Base-by-base conservation (phyloP, 1,139 yeast genomes). In the Sugiyamaella paludigena region DNA sequence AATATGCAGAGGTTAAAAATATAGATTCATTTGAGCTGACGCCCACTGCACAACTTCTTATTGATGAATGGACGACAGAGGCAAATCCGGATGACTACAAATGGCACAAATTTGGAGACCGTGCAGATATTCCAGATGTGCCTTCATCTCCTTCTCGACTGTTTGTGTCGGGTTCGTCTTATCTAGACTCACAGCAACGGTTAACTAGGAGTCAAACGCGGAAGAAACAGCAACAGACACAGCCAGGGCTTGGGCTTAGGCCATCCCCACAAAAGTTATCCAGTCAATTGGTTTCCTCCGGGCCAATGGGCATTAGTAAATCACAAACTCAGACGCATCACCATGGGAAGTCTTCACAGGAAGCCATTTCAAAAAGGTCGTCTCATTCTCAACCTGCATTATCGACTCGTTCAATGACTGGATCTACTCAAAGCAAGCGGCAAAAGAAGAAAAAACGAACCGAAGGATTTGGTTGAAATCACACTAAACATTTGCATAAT, bases 61-160 rank as follows among this genome's bases (percentile, higher is more conserved):
- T 58, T 19, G 49, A 49, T 26, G 62, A 58, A 41, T 58, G 62
- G 62, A 44, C 46, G 7, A 19, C 43, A 6, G 58, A 47, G 2
- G 36, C 41, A 9, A 48, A 46, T 35, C 37, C 47, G 4, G 48
- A 43, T 16, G 45, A 47, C 9, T 58, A 58, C 44, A 36, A 44
- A 12, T 58, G 60, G 59, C 26, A 30, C 31, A 46, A 48, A 28
- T 49, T 58, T 37, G 61, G 58, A 6, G 40, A 35, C 8, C 26
- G 16, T 5, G 41, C 45, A 7, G 37, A 34, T 13, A 42, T 40
- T 24, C 16, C 6, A 7, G 41, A 42, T 15, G 31, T 15, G 10
- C 29, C 40, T 2, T 28, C 35, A 10, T 24, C 26, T n/a, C 40
- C 40, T 8, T 5, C 24, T 19, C 24, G 24, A 5, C 24, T 19